Evolutionary conservation across 2,329 filamentous ascomycete genomes (phyloP), one percentile per base, ranked within the genome.

Genomic region (Claviceps sp.): DNA sequence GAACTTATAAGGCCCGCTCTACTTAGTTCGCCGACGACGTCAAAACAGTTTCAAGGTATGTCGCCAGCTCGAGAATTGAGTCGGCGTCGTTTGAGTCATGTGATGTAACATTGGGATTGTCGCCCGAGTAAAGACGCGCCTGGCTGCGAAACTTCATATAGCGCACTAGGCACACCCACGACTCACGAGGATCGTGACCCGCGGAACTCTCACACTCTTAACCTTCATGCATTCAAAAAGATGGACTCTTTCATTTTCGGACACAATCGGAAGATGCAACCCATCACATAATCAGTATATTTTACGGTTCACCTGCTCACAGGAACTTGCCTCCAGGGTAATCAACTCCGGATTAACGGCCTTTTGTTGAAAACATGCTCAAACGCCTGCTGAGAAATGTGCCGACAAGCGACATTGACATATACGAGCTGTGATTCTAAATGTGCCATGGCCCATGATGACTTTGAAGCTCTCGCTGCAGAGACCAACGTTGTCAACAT

Each of bases 321-420:
- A 85, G 65, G 94, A 94, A 50, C 84, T 87, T 44, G 93, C 72
- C 63, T 95, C 89, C 43, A 95, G 71, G 53, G 85, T 78, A 55
- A 73, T 71, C 38, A 97, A 73, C 11, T 80, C 72, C 0, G 84
- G 81, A 58, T 94, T 95, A 1, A 50, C 56, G 46, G 75, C 78
- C 24, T 73, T 74, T 8, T 70, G 5, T 71, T 69, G 61, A 97
- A 96, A 0, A 85, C 83, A 10, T 83, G 76, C 56, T 87, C 81
- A 54, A 95, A 89, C 0, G 87, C 81, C 14, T 77, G 70, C 38
- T 77, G 73, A 1, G 80, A 77, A 56, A 97, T 90, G 64, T 95
- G 85, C 3, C 91, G 84, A 62, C 89, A 95, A 0, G 85, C 87
- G 17, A 96, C 73, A 61, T 94, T 87, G 38, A 97, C 72, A 42